A percentile compares a stretch with the other conserved stretches of the same genome.
phyloP scores from a whole-genome alignment of 257 asterid species.

The Gentiana dahurica region DNA sequence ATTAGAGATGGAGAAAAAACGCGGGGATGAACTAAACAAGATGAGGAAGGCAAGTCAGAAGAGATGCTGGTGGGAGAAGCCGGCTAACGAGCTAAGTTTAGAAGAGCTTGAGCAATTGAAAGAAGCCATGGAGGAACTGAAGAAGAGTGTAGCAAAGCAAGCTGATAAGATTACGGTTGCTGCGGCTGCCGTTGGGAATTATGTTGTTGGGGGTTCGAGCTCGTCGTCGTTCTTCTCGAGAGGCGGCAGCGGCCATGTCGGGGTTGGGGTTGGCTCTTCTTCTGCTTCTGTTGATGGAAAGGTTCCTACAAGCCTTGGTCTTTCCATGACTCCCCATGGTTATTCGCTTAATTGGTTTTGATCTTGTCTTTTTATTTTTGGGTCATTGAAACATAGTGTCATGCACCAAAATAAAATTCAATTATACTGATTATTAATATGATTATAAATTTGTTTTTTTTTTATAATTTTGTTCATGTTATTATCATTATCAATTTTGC shows the following conservation, averaged over 20 bases:
- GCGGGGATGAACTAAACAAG: slow-evolving; percentile 15
- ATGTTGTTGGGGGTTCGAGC: slow-evolving; percentile 8
- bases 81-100: slow-evolving; percentile 12
- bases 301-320: slow-evolving; percentile 20
- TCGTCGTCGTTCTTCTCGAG: background rate
- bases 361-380: slow-evolving; percentile 5
- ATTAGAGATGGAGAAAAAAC: slow-evolving; percentile 19
- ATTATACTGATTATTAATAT: too few species aligned
- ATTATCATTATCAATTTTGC: too few species aligned
- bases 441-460: too few species aligned
- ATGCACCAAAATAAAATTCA: too few species aligned
- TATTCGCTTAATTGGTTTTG: slow-evolving; percentile 10
- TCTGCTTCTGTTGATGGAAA: background rate
- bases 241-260: slow-evolving; percentile 1
- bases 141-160: slow-evolving; percentile 16
- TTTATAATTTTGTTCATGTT: too few species aligned
- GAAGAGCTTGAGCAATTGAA: slow-evolving; percentile 25
- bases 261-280: background rate
- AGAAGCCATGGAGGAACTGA: slow-evolving; percentile 33
- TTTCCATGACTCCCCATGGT: slow-evolving; percentile 29
- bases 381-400: background rate
- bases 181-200: slow-evolving; percentile 2
- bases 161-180: slow-evolving; percentile 18
- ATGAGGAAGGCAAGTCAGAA: slow-evolving; percentile 18
- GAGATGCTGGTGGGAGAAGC: slow-evolving; percentile 37